Base-by-base conservation (phyloP, 805 yeast species). In the Yamadazyma phyllophila region DNA sequence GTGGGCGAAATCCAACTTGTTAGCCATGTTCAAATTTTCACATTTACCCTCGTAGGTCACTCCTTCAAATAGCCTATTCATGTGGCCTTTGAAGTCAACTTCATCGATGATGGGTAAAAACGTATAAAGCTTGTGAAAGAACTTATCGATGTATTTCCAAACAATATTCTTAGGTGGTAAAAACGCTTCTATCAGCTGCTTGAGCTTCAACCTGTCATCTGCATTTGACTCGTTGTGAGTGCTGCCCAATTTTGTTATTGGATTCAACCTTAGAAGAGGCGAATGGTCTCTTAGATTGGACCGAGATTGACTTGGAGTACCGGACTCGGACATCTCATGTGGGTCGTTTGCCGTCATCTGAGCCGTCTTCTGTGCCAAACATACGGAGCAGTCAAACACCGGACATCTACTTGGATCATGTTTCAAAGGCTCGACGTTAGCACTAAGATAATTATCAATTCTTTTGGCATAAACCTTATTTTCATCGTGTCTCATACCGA, bases 91-190 rank as follows among this genome's bases (percentile, higher is more conserved):
- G 43, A 77, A 76, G 31, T 56, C 56, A 2, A 48, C 52, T 47
- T 71, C 67, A 50, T 75, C 78, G 14, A 77, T 39, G 39, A 60
- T 74, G 1, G 82, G 81, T 57, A 67, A 61, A 50, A 67, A 74
- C 1, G 80, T 75, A 51, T 74, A 73, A 5, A 77, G 52, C 50
- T 58, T 60, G n/a, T 57, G 53, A 56, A 75, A 77, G 53, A 68
- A 78, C 3, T 81, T 65, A 48, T 81, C 79, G 24, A 84, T 63
- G 36, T 81, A 65, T 40, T 71, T 56, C 78, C 84, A 77, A 7
- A 83, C 69, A 2, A 80, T 70, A 44, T 69, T 71, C 51, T 76
- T 76, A 26, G 67, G 71, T 0, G 91, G 91, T 40, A 84, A 52
- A 32, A 33, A 56, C 2, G 69, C 56, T 29, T 66, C 62, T 46